A percentile compares a stretch with the other conserved stretches of the same genome.
These are phyloP conservation scores for Melanopsichium pennsylvanicum DNA, from an alignment of 1,284 basidiomycete species.

Conservation along the genomic window DNA sequence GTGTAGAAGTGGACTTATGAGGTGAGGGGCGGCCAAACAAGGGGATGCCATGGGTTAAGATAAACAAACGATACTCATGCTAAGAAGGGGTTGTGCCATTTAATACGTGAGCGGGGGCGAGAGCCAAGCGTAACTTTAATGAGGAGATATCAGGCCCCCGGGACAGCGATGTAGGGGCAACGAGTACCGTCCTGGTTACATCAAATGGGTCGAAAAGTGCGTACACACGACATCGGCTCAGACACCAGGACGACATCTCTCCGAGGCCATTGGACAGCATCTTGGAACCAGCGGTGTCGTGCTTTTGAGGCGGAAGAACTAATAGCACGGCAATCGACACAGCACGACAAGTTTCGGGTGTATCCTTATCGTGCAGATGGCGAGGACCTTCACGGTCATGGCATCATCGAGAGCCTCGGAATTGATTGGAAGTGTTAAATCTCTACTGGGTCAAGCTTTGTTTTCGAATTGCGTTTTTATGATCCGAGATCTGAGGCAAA, in stretches of 20 bases:
- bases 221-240: slow-evolving; percentile 36
- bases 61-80: slow-evolving; percentile 3
- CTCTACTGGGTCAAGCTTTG: background rate
- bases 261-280: no score
- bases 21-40: no score
- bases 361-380: slow-evolving; percentile 24
- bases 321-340: slow-evolving; percentile 5
- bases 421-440: background rate
- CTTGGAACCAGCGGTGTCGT: slow-evolving; percentile 2
- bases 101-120: background rate
- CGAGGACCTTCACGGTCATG: slow-evolving; percentile 40
- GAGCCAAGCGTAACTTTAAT: background rate
- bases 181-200: slow-evolving; percentile 32
- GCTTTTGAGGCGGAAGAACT: slow-evolving; percentile 9
- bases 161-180: background rate
- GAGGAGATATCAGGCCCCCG: background rate
- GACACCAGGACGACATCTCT: no score
- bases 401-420: slow-evolving; percentile 13
- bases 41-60: no score
- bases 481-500: slow-evolving; percentile 26
- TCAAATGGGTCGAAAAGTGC: background rate
- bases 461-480: background rate
- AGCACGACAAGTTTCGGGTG: slow-evolving; percentile 8
- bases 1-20: no score
- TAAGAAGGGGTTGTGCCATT: background rate